Percentiles rank a stretch among this genome's conserved stretches.
Evolutionary conservation across 2,329 filamentous ascomycete species (phyloP).

Genomic region (Colletotrichum karsti): DNA sequence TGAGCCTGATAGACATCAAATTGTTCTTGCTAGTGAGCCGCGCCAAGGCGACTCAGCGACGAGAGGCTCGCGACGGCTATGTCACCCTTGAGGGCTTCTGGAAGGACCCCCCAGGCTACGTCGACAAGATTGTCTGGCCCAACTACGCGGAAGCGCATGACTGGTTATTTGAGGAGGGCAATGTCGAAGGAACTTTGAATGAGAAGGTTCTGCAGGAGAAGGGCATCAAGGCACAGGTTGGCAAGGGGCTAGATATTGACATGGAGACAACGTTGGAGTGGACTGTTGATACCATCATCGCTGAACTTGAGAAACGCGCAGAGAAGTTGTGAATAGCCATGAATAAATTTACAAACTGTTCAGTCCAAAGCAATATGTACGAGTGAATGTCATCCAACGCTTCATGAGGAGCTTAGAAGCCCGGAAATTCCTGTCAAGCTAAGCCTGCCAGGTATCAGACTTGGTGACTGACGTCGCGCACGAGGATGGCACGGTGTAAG

Average conservation of each 20-base stretch:
- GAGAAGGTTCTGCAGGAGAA: constrained; percentile 51
- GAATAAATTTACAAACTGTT: background rate
- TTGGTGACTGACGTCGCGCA: constrained; percentile 38
- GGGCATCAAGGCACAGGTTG: constrained; percentile 58
- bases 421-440: background rate
- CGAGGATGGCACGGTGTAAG: constrained; percentile 43
- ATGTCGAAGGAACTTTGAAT: constrained; percentile 69
- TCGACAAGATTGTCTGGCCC: constrained; percentile 95
- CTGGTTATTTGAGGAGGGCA: constrained; percentile 78
- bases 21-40: constrained; percentile 81
- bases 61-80: constrained; percentile 78
- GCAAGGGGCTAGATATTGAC: constrained; percentile 56
- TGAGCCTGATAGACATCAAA: constrained; percentile 74
- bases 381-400: too few relatives aligned
- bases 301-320: constrained; percentile 43
- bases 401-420: background rate
- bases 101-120: constrained; percentile 93
- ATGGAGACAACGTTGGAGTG: constrained; percentile 73
- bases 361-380: too few relatives aligned
- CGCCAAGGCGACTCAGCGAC: constrained; percentile 67
- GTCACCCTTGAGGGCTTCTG: constrained; percentile 91
- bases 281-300: constrained; percentile 72
- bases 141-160: constrained; percentile 86
- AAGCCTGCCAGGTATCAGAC: constrained; percentile 43
- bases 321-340: background rate